Evolutionary conservation across 495 filamentous ascomycete species (phyloP), one percentile per base, ranked within the genome.

Genomic region (Penicillium bovifimosum): DNA sequence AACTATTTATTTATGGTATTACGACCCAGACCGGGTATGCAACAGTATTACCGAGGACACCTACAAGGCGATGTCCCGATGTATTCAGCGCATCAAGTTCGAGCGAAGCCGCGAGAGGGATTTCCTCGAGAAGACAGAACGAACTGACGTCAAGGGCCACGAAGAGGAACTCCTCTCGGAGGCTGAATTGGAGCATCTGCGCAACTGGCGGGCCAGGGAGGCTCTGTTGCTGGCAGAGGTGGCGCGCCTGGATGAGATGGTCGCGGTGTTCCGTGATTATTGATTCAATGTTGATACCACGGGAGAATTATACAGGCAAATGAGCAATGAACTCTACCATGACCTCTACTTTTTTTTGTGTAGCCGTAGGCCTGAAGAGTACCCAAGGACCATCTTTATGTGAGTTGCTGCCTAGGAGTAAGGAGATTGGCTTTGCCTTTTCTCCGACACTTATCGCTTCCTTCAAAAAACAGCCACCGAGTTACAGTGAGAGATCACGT

Each of bases 1-100:
- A 31, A 91, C 89, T 1, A 83, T 92, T 33, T 96, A 87, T 64
- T 78, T 97, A 18, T 96, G 90, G 87, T 95, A 80, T 71, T 95
- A 86, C 65, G 93, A 97, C 59, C 68, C 76, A 1, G 84, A 90
- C 16, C 81, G 86, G 29, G 82, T 84, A 16, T 72, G 80, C 33
- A 69, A 75, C 11, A 79, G 81, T 27, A 63, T 95, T 6, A 66
- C 95, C 8, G 82, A 91, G 38, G 84, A 86, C 50, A 80, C 83
- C 9, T 96, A 95, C 74, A 91, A 91, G 64, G 80, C 84, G 10
- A 96, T 97, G 90, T 80, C 86, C n/a, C 81, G 89, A 34, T 85
- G 83, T 38, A 59, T 96, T 44, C 88, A 96, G 65, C 82, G 88
- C 10, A 72, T 88, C 20, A 78, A 81, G 32, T 80, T 85, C 34